Evolutionary conservation across 2,329 filamentous ascomycete genomes (phyloP), one percentile per base, ranked within the genome.

Genomic region (Aspergillus ruber): DNA sequence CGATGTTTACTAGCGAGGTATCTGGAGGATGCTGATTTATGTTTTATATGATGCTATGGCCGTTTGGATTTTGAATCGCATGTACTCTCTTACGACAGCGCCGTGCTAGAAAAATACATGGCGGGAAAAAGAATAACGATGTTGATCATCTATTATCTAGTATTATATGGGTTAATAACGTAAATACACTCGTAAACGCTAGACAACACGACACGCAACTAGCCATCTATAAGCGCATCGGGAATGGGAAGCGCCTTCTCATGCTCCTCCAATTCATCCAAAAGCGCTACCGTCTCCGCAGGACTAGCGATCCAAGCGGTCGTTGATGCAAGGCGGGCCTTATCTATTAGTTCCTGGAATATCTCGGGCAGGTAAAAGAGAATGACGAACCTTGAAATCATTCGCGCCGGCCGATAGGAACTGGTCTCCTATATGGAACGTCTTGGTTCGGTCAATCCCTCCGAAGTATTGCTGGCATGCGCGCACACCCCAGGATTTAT

Each of bases 281-380:
- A 71, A 59, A 97, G 69, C 57, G 88, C 83, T 35, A 95, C 88
- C 25, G 93, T 98, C 76, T 98, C 93, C 0, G 79, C 76, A 0
- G 93, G 93, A 63, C 82, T 96, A 1, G 93, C 91, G 56, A 98
- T 95, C 93, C 93, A 98, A 1, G 91, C 90, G 18, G 93, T 97
- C 1, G 91, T 96, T 29, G 88, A 93, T 17, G 94, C 90, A 59
- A 90, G 81, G 25, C 91, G 78, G 6, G 91, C 93, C 73, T 76
- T 29, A 36, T 7, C 33, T 8, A 9, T 42, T 27, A 44, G 25
- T 20, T 36, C 36, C 48, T 36, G 27, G 39, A 32, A 42, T 23
- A 21, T 25, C n/a, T 25, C 21, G 10, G 9, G 20, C 18, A 40
- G 4, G 6, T 40, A 13, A 15, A 17, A 33, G 6, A 40, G 20